Conservation (phyloP, 2,329 filamentous ascomycete species). For the Ophiosphaerella korrae region DNA sequence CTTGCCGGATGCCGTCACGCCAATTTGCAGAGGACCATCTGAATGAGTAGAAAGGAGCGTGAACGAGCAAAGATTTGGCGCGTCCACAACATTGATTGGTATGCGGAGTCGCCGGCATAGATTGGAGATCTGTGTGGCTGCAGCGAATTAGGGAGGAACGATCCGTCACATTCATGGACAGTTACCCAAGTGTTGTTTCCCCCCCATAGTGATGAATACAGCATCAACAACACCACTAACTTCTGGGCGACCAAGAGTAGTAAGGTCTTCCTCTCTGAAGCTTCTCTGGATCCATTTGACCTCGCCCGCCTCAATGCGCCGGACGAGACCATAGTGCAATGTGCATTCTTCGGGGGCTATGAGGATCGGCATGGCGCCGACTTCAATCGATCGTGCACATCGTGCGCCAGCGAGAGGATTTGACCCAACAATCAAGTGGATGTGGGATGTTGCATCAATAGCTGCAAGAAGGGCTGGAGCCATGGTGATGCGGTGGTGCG, state of each 20-base stretch:
- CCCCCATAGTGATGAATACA: constrained; percentile 79
- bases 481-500: constrained; percentile 36
- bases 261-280: constrained; percentile 75
- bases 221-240: constrained; percentile 82
- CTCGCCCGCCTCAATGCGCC: constrained; percentile 68
- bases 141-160: constrained; percentile 13
- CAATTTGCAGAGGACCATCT: constrained; percentile 91
- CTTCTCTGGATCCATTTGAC: constrained; percentile 68
- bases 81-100: constrained; percentile 90
- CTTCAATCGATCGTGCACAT: constrained; percentile 77
- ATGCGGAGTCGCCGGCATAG: constrained; percentile 81
- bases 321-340: constrained; percentile 65
- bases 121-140: constrained; percentile 70
- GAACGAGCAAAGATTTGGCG: constrained; percentile 85
- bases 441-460: constrained; percentile 69
- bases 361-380: constrained; percentile 80
- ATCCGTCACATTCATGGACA: background rate
- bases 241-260: constrained; percentile 77
- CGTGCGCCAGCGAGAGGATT: constrained; percentile 86
- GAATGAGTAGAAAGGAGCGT: constrained; percentile 85
- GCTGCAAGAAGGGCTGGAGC: constrained; percentile 70
- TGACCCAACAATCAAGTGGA: constrained; percentile 85
- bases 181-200: constrained; percentile 56
- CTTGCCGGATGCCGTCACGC: constrained; percentile 91
- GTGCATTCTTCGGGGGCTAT: constrained; percentile 71